A percentile compares a stretch with the other conserved stretches of the same genome.
These are phyloP conservation scores for Bisporella sp. DNA, from an alignment of 2,329 filamentous ascomycete species.

Conservation along the genomic window DNA sequence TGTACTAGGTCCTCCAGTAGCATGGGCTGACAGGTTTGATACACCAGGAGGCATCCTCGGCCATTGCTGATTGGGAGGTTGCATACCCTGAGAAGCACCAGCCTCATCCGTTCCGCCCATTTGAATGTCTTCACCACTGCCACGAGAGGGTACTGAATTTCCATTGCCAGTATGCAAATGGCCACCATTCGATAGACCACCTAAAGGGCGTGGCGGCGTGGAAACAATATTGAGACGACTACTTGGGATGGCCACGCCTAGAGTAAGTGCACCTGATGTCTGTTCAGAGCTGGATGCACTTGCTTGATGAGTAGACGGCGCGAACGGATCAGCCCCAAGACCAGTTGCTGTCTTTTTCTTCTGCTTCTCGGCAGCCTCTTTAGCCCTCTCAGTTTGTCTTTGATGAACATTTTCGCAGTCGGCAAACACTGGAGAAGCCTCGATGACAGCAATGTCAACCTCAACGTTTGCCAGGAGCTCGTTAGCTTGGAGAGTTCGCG, in stretches of 20 bases:
- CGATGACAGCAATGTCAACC: slow-evolving; percentile 78
- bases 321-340: slow-evolving; percentile 21
- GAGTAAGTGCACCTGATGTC: slow-evolving; percentile 45
- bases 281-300: slow-evolving; percentile 33
- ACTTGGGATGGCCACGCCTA: slow-evolving; percentile 59
- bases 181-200: slow-evolving; percentile 53
- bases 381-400: slow-evolving; percentile 60
- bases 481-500: slow-evolving; percentile 78
- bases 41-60: slow-evolving; percentile 34
- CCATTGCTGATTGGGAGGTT: slow-evolving; percentile 37
- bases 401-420: slow-evolving; percentile 80
- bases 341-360: slow-evolving; percentile 37
- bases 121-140: slow-evolving; percentile 44
- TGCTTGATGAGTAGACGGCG: slow-evolving; percentile 41
- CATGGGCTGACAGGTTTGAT: slow-evolving; percentile 22
- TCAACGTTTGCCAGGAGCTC: slow-evolving; percentile 91
- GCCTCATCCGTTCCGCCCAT: slow-evolving; percentile 51
- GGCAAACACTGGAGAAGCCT: slow-evolving; percentile 56
- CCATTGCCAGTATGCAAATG: slow-evolving; percentile 47
- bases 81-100: slow-evolving; percentile 36
- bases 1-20: slow-evolving; percentile 35
- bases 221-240: slow-evolving; percentile 28
- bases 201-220: slow-evolving; percentile 34
- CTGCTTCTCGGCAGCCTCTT: slow-evolving; percentile 51
- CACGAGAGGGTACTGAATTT: slow-evolving; percentile 37